Percentiles rank a stretch among this genome's conserved stretches.
phyloP scores from a whole-genome alignment of 148 eudicot genomes.

The Camellia sinensis region DNA sequence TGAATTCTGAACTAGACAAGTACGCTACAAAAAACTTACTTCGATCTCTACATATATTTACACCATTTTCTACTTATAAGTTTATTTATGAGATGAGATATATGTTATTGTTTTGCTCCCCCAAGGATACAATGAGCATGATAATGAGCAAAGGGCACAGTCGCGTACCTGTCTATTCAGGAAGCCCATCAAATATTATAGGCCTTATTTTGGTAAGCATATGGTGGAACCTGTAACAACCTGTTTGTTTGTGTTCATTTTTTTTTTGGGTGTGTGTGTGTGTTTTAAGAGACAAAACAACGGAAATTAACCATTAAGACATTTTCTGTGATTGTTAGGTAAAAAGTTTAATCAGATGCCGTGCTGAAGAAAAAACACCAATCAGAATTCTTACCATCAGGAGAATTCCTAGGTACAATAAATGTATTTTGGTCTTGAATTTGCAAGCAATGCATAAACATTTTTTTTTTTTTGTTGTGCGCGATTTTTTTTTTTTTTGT shows the following conservation, averaged over 20 bases:
- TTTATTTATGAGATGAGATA: not conserved
- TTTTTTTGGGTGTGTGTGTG: too few relatives aligned
- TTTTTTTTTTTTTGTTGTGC: not conserved
- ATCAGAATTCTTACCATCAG: constrained; percentile 62
- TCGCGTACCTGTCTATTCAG: constrained; percentile 64
- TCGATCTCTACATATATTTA: not conserved
- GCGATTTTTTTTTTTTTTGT: not conserved
- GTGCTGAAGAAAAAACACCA: constrained; percentile 62
- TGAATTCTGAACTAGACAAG: constrained; percentile 58
- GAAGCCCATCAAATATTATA: constrained; percentile 56
- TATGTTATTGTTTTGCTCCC: not conserved
- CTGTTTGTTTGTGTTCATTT: not conserved
- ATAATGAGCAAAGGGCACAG: constrained; percentile 76
- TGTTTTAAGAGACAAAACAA: not conserved
- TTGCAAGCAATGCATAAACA: not conserved
- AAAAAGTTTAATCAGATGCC: constrained; percentile 56
- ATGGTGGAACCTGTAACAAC: not conserved
- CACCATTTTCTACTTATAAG: not conserved
- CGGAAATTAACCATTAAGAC: not conserved
- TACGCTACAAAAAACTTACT: constrained; percentile 24
- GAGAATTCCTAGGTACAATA: constrained; percentile 59
- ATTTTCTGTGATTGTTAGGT: constrained; percentile 34
- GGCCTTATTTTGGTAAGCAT: constrained; percentile 66
- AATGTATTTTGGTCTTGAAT: not conserved
- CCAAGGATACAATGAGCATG: constrained; percentile 57